Evolutionary conservation across 2,329 filamentous ascomycete species (phyloP), one percentile per base, ranked within the genome.

Genomic region (Magnaporthiopsis poae): DNA sequence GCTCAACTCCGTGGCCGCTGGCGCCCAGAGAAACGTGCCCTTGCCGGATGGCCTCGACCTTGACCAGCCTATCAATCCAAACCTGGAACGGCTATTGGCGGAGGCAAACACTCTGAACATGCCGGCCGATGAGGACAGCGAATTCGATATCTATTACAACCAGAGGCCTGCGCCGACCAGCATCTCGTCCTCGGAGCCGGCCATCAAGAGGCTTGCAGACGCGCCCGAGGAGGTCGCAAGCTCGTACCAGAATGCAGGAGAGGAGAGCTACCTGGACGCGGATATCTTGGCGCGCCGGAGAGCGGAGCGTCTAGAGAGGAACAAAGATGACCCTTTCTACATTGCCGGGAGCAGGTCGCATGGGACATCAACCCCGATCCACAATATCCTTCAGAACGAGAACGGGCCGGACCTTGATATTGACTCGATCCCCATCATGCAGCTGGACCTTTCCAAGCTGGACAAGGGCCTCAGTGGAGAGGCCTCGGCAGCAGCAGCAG

Each of bases 291-390:
- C 90, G 5, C 84, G 88, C 69, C 85, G 90, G 69, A 90, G 88
- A 71, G 86, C 88, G 4, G 91, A 96, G 73, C 85, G 93, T 13
- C 79, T 84, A 67, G 92, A 96, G 74, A 86, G 92, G 67, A 91
- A 96, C 75, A 90, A 86, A 71, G 94, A 98, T 73, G 95, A 99
- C 72, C 95, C 95, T 0, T 99, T 96, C 76, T 99, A 99, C 74
- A 98, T 99, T 73, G 68, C 70, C 29, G 68, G 70, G 64, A 59
- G 70, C 35, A 80, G 78, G 60, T 77, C 79, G 0, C 86, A 86
- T 4, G 86, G 86, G 46, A 84, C 84, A 7, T 89, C 89, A 0
- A 94, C 90, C 0, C 91, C 91, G 0, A 88, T 95, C 64, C 90
- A 94, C 73, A 90, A 86, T 70, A 91, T 95, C 67, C 80, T 90